Evolutionary conservation across 306 rosid genomes (phyloP).

Genomic region (Medicago truncatula): MtrunA17r5.0-ANR NC_053049.1:11116001-11116500

Average conservation of each 20-base stretch:
- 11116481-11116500: conserved; percentile 89
- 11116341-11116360: no score
- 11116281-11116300: neutral
- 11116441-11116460: conserved; percentile 71
- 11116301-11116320: neutral
- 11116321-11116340: neutral
- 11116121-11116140: no score
- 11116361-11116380: neutral
- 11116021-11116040: neutral
- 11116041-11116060: neutral
- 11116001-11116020: neutral
- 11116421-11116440: conserved; percentile 75
- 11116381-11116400: conserved; percentile 9
- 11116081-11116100: no score
- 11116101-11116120: no score
- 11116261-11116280: neutral
- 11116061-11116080: no score
- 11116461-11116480: conserved; percentile 76
- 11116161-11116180: no score
- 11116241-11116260: no score
- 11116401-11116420: conserved; percentile 66
- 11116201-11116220: no score
- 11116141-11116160: no score
- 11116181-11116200: no score
- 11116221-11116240: no score